Base-by-base conservation (phyloP, 1,284 basidiomycete genomes). In the Puccinia horiana region DNA sequence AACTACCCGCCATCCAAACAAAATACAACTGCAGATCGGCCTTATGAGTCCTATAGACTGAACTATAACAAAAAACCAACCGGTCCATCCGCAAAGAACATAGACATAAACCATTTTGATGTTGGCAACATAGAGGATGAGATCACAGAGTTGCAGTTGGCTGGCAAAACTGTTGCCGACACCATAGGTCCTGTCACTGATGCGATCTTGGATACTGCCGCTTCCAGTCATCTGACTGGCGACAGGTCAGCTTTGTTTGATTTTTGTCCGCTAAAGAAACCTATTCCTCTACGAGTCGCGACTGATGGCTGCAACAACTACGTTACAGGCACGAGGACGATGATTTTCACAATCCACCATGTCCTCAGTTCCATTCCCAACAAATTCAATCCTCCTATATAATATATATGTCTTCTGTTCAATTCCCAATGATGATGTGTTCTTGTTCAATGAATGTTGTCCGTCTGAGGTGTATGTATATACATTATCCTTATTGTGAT, bases 221-320 rank as follows among this genome's bases (percentile, higher is more conserved):
- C 47, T 2, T 52, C 72, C 12, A 40, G 32, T 32, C 72, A 74
- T 74, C 29, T 74, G 1, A 74, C 72, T 29, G 47, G 47, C 14
- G 11, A 54, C 9, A 52, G 37, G 42, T 37, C 20, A 12, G 32
- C 32, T 14, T n/a, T 52, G 23, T 74, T 56, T 74, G 26, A 52
- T 32, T 74, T 52, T 29, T 8, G 14, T 26, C 12, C 42, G 2
- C 47, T 74, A 9, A 1, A 26, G 23, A 49, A 54, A 44, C 72
- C 72, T 20, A 74, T 74, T n/a, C 72, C 72, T 2, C 40, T 74
- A 23, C 16, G 26, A 35, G 72, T 74, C 5, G 52, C 70, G 18
- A 73, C 70, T 73, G 42, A 73, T 29, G 70, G 70, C 23, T 47
- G 49, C 32, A 37, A 35, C 12, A 20, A 47, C 18, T 35, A 14